Evolutionary conservation across 2,329 filamentous ascomycete genomes (phyloP).

Genomic region (Tolypocladium tropicale): DNA sequence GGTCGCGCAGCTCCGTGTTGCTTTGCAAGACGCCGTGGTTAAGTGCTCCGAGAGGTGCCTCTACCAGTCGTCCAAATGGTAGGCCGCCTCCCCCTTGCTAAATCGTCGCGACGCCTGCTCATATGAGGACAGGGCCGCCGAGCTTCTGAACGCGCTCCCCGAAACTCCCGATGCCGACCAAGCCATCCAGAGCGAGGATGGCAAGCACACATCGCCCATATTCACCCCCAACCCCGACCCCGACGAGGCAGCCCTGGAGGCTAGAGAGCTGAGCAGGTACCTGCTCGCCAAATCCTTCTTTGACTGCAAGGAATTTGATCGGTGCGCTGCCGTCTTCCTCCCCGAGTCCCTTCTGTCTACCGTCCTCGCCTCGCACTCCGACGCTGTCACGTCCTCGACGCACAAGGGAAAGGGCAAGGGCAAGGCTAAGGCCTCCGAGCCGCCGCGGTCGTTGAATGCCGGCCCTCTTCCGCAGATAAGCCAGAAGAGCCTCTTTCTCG

Average conservation of each 20-base stretch:
- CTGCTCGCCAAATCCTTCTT: constrained; percentile 90
- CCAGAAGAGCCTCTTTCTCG: constrained; percentile 85
- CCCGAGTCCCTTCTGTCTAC: constrained; percentile 68
- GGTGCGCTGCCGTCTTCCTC: constrained; percentile 81
- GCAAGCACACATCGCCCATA: constrained; percentile 33
- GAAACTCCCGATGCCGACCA: constrained; percentile 48
- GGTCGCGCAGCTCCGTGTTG: constrained; percentile 54
- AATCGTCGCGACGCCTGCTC: not conserved
- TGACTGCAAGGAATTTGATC: constrained; percentile 89
- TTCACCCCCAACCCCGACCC: constrained; percentile 53
- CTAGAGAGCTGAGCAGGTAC: constrained; percentile 71
- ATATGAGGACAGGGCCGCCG: constrained; percentile 64
- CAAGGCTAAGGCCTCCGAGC: constrained; percentile 33
- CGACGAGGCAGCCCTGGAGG: constrained; percentile 65
- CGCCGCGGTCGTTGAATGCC: constrained; percentile 10
- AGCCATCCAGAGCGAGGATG: constrained; percentile 16
- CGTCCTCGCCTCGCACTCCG: constrained; percentile 41
- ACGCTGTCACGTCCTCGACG: constrained; percentile 21
- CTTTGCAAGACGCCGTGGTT: constrained; percentile 75
- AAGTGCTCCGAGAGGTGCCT: constrained; percentile 92
- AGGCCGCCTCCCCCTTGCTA: not conserved
- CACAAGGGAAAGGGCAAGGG: constrained; percentile 52
- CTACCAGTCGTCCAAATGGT: constrained; percentile 97
- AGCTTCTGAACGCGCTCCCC: constrained; percentile 78
- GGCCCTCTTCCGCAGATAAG: constrained; percentile 51